Evolutionary conservation across 805 yeast genomes (phyloP), one percentile per base, ranked within the genome.

Genomic region (Yamadazyma olivae): DNA sequence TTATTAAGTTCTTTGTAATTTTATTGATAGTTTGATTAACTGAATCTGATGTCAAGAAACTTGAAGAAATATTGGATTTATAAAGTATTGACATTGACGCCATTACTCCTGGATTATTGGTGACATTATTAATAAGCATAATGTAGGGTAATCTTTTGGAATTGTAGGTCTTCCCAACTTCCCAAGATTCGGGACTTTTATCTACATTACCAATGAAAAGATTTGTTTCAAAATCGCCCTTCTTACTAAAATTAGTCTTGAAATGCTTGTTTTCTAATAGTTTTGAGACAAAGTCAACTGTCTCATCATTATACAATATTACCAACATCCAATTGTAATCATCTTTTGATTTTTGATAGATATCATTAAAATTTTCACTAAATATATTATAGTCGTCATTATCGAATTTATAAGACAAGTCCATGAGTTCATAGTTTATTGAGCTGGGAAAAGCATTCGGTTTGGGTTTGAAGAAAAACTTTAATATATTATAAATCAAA

Each of bases 41-140:
- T 4, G 43, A 38, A 3, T 36, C 36, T 8, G 30, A 30, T 4
- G 28, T 15, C 6, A 45, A 25, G 19, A 47, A 44, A 26, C 52
- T 62, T 6, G 49, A 16, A 8, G 47, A 40, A 17, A 57, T 33
- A 35, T 64, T 63, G 16, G 60, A 49, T 33, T 60, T 63, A 48
- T 56, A 66, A 1, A 60, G 45, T 5, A 64, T 44, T 4, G 70
- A 61, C 70, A 66, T 64, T 17, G 68, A 61, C 10, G 63, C 43
- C 63, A 66, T 57, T 3, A 59, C 45, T 9, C 51, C 43, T 3
- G 67, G 70, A 38, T 53, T 57, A 35, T 59, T 53, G 17, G 66
- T 48, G 6, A 64, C 64, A 29, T 66, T 66, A 1, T 61, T 69
- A 14, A 57, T 46, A 14, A 66, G 42, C 51, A 54, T 48, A 12